Percentiles rank a stretch among this genome's conserved stretches.
Conservation (phyloP, 1,139 yeast species). For the Yamadazyma atmosphaerica region DNA sequence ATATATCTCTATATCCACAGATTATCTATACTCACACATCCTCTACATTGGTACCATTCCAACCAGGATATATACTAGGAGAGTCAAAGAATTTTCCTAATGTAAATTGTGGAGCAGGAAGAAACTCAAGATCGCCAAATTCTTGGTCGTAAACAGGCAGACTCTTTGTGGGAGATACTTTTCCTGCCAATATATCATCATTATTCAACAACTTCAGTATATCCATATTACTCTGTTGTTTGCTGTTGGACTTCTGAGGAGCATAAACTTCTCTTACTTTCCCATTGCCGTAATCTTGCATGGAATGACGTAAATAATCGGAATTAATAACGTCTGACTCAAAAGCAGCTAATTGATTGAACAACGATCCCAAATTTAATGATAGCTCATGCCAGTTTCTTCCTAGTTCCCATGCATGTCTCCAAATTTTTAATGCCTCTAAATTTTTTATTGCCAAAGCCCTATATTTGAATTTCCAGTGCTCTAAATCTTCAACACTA, state of each 20-base stretch:
- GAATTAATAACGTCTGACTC: constrained; percentile 16
- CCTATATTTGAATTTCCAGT: constrained; percentile 17
- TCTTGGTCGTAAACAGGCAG: constrained; percentile 3
- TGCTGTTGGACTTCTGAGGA: constrained; percentile 7
- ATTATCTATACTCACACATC: not conserved
- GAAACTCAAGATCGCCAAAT: constrained; percentile 5
- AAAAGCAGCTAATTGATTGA: constrained; percentile 17
- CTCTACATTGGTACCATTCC: constrained; percentile 14
- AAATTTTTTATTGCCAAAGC: constrained; percentile 20
- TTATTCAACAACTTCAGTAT: constrained; percentile 19
- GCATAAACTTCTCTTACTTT: constrained; percentile 21
- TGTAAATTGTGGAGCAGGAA: constrained; percentile 20
- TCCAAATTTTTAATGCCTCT: constrained; percentile 22
- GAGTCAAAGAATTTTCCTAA: constrained; percentile 20
- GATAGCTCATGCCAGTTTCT: constrained; percentile 25
- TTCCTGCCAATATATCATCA: constrained; percentile 14
- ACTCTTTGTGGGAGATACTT: not conserved
- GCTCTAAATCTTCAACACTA: constrained; percentile 14
- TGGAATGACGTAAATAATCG: constrained; percentile 23
- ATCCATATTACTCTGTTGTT: constrained; percentile 16
- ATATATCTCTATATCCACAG: not conserved
- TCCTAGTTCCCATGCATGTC: constrained; percentile 26
- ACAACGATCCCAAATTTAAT: constrained; percentile 19
- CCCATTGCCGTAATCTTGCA: constrained; percentile 29
- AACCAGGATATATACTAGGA: constrained; percentile 23